Conservation (phyloP, 2,329 filamentous ascomycete genomes). For the Colletotrichum lupini region DNA sequence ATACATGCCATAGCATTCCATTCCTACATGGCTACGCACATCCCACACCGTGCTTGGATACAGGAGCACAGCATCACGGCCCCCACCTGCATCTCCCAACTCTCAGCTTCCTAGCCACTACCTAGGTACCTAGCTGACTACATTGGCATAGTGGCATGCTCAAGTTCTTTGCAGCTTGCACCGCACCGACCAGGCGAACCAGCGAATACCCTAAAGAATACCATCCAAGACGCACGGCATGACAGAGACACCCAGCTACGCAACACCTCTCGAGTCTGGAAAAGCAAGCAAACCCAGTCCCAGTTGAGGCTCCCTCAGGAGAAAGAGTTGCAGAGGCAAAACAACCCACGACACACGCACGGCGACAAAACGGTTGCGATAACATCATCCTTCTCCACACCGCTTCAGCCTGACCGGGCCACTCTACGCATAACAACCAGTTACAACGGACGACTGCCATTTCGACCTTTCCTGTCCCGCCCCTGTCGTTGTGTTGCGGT, state of each 20-base stretch:
- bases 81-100: neutral
- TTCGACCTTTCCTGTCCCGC: constrained; percentile 6
- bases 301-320: neutral
- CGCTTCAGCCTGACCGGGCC: constrained; percentile 21
- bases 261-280: neutral
- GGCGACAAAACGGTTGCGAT: constrained; percentile 25
- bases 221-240: neutral
- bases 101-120: neutral
- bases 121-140: too few species aligned
- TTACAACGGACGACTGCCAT: neutral
- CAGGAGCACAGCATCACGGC: neutral
- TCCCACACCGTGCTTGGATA: neutral
- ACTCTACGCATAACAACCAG: neutral
- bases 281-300: neutral
- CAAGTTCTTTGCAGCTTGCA: constrained; percentile 1
- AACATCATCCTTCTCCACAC: constrained; percentile 34
- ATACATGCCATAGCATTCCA: neutral
- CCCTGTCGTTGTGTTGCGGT: constrained; percentile 9
- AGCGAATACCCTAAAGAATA: neutral
- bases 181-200: constrained; percentile 11
- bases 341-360: constrained; percentile 1
- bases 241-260: neutral
- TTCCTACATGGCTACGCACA: neutral
- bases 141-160: neutral
- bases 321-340: constrained; percentile 20